Conservation (phyloP, 2,329 filamentous ascomycete genomes). For the Apiospora koreana region DNA sequence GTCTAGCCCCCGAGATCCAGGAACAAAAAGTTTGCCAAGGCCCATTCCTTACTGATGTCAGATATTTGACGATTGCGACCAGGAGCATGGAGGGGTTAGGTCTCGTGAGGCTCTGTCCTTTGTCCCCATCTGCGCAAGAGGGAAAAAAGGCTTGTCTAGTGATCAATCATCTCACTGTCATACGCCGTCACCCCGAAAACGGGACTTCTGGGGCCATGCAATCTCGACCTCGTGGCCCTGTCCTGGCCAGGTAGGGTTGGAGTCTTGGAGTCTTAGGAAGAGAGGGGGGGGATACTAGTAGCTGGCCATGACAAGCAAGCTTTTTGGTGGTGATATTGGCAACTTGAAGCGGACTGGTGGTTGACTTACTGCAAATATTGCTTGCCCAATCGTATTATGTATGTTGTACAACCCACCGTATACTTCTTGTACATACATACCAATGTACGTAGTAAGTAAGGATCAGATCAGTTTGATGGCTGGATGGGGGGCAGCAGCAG, state of each 20-base stretch:
- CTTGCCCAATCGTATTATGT: neutral
- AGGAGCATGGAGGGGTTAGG: neutral
- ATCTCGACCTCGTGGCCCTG: neutral
- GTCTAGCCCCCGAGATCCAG: conserved; percentile 1
- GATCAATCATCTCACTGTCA: neutral
- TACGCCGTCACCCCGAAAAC: neutral
- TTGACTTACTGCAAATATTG: neutral
- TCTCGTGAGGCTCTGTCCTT: conserved; percentile 5
- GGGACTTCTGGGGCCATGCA: neutral
- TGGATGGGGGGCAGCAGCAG: neutral
- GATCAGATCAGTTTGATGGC: neutral
- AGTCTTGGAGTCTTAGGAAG: neutral
- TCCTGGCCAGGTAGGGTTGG: neutral
- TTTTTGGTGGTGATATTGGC: conserved; percentile 3
- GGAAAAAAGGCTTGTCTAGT: neutral
- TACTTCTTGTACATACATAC: neutral
- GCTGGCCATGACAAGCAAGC: neutral
- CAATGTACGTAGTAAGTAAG: neutral
- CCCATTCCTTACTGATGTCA: neutral
- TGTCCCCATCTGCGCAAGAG: neutral
- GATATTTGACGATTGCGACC: neutral
- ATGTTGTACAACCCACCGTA: neutral
- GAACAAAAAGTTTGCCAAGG: neutral
- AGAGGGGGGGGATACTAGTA: neutral
- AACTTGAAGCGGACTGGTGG: neutral